These are phyloP conservation scores for Pugionium dolabratum DNA, from an alignment of 345 rosid genomes.

Conservation along the genomic window DNA sequence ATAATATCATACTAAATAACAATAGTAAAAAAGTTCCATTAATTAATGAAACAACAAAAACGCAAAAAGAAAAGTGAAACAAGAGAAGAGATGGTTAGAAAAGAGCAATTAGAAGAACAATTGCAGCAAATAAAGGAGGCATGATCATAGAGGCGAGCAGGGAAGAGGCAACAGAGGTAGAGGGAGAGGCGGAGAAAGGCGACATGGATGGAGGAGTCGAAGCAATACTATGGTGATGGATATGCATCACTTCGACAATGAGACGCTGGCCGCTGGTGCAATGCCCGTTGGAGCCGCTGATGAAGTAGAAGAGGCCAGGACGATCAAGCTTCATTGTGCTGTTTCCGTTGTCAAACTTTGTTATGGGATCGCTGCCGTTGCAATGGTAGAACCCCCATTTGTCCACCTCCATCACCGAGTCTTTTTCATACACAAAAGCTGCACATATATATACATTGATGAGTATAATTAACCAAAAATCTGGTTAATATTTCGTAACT, in stretches of 20 bases:
- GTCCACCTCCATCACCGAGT: conserved; percentile 74
- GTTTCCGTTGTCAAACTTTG: conserved; percentile 59
- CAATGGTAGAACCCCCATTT: conserved; percentile 79
- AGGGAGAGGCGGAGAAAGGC: conserved; percentile 22
- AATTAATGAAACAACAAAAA: neutral
- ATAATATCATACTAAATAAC: no score
- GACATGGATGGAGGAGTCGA: conserved; percentile 37
- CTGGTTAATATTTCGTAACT: no score
- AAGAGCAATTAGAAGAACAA: conserved; percentile 13
- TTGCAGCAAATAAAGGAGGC: conserved; percentile 12
- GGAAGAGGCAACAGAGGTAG: conserved; percentile 13
- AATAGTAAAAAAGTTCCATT: no score
- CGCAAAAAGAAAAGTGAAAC: neutral
- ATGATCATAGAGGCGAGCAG: neutral
- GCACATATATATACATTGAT: neutral
- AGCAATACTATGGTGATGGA: conserved; percentile 43
- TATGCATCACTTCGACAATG: conserved; percentile 69
- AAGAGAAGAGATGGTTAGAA: conserved; percentile 6
- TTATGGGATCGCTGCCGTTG: conserved; percentile 47
- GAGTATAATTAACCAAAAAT: no score
- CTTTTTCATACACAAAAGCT: conserved; percentile 72
- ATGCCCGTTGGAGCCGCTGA: conserved; percentile 59
- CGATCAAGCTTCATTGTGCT: conserved; percentile 57
- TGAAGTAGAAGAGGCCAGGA: conserved; percentile 79
- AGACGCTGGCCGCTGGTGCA: conserved; percentile 73